phyloP scores from a whole-genome alignment of 768 basidiomycete genomes.

The Kwoniella dejecticola region DNA sequence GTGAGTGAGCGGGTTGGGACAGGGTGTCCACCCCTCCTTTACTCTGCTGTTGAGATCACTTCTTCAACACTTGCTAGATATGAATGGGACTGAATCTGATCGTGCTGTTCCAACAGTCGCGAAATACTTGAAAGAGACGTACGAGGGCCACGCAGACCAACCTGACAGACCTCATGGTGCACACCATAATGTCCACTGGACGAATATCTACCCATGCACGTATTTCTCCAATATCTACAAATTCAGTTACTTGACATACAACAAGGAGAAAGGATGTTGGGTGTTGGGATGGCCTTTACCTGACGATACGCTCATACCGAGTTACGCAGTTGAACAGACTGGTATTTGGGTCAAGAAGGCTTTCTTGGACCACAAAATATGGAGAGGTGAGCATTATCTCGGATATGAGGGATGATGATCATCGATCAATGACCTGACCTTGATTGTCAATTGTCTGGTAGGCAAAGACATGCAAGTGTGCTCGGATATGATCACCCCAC shows the following conservation, averaged over 20 bases:
- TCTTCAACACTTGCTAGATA: background rate
- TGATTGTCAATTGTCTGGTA: background rate
- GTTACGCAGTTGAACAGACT: slow-evolving; percentile 14
- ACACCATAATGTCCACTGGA: too few relatives aligned
- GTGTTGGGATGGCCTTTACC: background rate
- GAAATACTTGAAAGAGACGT: slow-evolving; percentile 9
- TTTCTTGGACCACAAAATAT: slow-evolving; percentile 8
- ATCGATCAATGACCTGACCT: background rate
- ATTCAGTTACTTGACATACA: background rate
- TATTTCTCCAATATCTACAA: slow-evolving; percentile 13
- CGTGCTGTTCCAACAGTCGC: background rate
- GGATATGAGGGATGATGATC: background rate
- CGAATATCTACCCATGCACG: too few relatives aligned
- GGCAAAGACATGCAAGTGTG: slow-evolving; percentile 12
- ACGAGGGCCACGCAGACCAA: background rate
- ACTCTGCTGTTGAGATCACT: too few relatives aligned
- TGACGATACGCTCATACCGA: slow-evolving; percentile 1
- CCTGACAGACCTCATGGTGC: background rate
- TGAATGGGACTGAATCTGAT: background rate
- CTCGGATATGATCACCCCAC: background rate
- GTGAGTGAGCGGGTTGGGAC: too few relatives aligned
- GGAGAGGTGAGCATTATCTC: slow-evolving; percentile 1
- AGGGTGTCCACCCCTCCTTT: too few relatives aligned
- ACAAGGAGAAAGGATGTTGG: background rate
- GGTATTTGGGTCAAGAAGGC: slow-evolving; percentile 15